These are phyloP conservation scores for Monosporozyma unispora DNA, from an alignment of 805 yeast species.

Conservation along the genomic window DNA sequence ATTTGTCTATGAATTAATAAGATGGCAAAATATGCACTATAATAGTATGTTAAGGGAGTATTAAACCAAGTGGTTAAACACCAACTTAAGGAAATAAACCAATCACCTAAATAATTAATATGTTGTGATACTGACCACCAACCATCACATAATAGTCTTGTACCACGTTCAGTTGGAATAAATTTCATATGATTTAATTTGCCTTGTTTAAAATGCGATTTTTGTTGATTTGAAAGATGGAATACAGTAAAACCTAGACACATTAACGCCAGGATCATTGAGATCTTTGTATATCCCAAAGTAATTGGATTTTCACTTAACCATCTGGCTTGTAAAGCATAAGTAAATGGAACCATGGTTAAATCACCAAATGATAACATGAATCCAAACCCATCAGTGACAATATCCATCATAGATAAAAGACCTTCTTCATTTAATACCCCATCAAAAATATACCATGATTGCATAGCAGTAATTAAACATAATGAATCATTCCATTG, in stretches of 20 bases:
- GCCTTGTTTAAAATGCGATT: constrained; percentile 75
- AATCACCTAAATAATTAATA: constrained; percentile 91
- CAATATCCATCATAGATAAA: constrained; percentile 89
- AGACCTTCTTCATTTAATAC: constrained; percentile 85
- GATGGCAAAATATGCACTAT: constrained; percentile 71
- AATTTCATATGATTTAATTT: constrained; percentile 57
- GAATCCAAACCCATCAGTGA: constrained; percentile 95
- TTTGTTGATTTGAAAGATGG: constrained; percentile 76
- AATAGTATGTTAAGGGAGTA: constrained; percentile 81
- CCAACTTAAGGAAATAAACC: constrained; percentile 88
- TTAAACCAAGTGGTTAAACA: constrained; percentile 79
- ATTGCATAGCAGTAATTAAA: constrained; percentile 60
- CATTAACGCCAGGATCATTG: constrained; percentile 40
- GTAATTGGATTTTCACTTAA: constrained; percentile 53
- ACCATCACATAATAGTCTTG: constrained; percentile 75
- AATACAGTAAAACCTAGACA: constrained; percentile 69
- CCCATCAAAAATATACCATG: constrained; percentile 82
- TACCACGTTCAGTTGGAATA: constrained; percentile 66
- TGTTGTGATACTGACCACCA: constrained; percentile 97
- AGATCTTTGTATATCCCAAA: constrained; percentile 16
- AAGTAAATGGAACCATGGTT: constrained; percentile 86
- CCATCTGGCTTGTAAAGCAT: constrained; percentile 78
- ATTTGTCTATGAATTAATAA: constrained; percentile 79
- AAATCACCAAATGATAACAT: constrained; percentile 95
- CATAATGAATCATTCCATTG: constrained; percentile 61